phyloP scores from a whole-genome alignment of 345 rosid genomes.

The Raphanus raphanistrum region DNA sequence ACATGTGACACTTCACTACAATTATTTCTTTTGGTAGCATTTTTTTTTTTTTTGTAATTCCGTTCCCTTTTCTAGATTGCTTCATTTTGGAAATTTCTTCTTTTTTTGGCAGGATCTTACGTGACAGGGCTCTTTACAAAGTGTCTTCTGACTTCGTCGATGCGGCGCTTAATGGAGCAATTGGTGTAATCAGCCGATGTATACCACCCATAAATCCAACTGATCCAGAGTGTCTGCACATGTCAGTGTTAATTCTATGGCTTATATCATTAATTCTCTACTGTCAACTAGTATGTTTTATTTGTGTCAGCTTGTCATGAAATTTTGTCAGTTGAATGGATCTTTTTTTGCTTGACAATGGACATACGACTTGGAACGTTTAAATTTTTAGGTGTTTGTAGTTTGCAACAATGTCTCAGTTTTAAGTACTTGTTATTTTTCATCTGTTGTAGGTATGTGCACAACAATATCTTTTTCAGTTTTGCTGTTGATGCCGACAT shows the following conservation, averaged over 20 bases:
- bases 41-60: background rate
- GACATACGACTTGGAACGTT: background rate
- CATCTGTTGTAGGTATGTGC: slow-evolving; percentile 81
- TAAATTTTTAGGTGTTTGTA: slow-evolving; percentile 7
- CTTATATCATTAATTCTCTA: slow-evolving; percentile 3
- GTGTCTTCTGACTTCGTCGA: slow-evolving; percentile 99
- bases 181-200: slow-evolving; percentile 95
- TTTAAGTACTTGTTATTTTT: slow-evolving; percentile 21
- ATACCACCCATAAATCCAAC: slow-evolving; percentile 99
- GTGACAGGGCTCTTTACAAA: slow-evolving; percentile 97
- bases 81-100: background rate
- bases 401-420: background rate
- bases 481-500: slow-evolving; percentile 95
- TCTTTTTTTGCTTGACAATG: background rate
- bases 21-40: background rate
- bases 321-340: background rate
- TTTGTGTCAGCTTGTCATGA: background rate
- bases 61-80: background rate
- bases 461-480: slow-evolving; percentile 99
- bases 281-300: background rate
- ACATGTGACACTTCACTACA: slow-evolving; percentile 22
- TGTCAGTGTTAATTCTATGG: slow-evolving; percentile 61
- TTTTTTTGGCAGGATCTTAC: slow-evolving; percentile 69
- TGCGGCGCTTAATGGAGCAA: slow-evolving; percentile 91
- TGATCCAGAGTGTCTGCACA: slow-evolving; percentile 98